Evolutionary conservation across 1,284 basidiomycete genomes (phyloP), one percentile per base, ranked within the genome.

Genomic region (Erythrobasidium hasegawianum): DNA sequence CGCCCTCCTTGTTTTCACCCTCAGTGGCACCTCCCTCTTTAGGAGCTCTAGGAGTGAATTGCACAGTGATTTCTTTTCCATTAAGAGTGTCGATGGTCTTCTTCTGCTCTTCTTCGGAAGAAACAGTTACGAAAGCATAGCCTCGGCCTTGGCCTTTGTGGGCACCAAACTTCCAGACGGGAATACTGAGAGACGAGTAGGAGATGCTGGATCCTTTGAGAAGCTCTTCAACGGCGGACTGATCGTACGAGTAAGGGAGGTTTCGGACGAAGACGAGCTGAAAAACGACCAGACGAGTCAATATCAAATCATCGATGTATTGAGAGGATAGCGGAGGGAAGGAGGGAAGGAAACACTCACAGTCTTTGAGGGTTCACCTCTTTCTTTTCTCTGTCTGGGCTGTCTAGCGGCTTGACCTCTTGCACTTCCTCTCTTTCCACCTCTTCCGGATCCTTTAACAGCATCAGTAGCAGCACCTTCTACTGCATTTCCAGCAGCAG

Each of bases 61-160:
- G 45, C 22, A 56, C 53, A 52, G 41, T 55, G 22, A 72, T 38
- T 40, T 72, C 70, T 33, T 70, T 69, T 4, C 64, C 67, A 53
- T 69, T 59, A 27, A 56, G 39, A 43, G 68, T 64, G 22, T 68
- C 70, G 54, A 72, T 64, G 39, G 64, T 64, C 61, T 69, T 70
- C 45, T 66, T 52, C 62, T 72, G 71, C 33, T 64, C 69, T 16
- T 60, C 67, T 55, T 72, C 66, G 47, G 45, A 53, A 11, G 62
- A 52, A 16, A 72, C 68, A 14, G 70, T 69, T 13, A 70, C 71
- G 60, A 72, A 71, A 10, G 70, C 71, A 45, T 69, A 72, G 9
- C 71, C 71, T 54, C 69, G 58, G 11, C 64, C 66, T 47, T 61
- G 57, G 5, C 69, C 69, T 26, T 59, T 65, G 41, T 27, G 50